phyloP scores from a whole-genome alignment of 208 protist genomes.

The Entamoeba dispar region DNA sequence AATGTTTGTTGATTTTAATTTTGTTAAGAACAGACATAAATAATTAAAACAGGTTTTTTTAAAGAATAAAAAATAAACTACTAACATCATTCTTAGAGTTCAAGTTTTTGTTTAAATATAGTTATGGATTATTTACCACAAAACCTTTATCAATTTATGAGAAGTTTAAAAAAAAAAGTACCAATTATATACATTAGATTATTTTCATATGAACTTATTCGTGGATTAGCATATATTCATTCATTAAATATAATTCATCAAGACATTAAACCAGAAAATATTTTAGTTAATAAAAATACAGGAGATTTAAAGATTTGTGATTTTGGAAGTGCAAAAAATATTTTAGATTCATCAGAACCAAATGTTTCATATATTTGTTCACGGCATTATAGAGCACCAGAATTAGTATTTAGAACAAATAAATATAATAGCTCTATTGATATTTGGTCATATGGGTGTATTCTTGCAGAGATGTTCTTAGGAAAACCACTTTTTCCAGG shows the following conservation, averaged over 20 bases:
- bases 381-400: conserved; percentile 43
- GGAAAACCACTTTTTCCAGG: conserved; percentile 32
- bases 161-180: not conserved
- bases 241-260: conserved; percentile 56
- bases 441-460: conserved; percentile 38
- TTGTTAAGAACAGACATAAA: not conserved
- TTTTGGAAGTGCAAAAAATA: conserved; percentile 51
- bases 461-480: conserved; percentile 35
- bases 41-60: not conserved
- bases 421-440: conserved; percentile 34
- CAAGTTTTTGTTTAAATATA: conserved; percentile 82
- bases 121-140: conserved; percentile 90
- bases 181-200: conserved; percentile 32
- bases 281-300: conserved; percentile 51
- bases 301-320: conserved; percentile 78
- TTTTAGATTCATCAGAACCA: conserved; percentile 3
- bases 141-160: conserved; percentile 68
- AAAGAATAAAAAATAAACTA: not conserved
- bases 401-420: conserved; percentile 35
- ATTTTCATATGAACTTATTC: conserved; percentile 77
- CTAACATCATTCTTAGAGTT: not conserved
- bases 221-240: conserved; percentile 86
- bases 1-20: not conserved
- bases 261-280: conserved; percentile 33
- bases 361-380: conserved; percentile 34